These are phyloP conservation scores for Tieghemostelium lacteum DNA, from an alignment of 78 protist genomes.

Conservation along the genomic window DNA sequence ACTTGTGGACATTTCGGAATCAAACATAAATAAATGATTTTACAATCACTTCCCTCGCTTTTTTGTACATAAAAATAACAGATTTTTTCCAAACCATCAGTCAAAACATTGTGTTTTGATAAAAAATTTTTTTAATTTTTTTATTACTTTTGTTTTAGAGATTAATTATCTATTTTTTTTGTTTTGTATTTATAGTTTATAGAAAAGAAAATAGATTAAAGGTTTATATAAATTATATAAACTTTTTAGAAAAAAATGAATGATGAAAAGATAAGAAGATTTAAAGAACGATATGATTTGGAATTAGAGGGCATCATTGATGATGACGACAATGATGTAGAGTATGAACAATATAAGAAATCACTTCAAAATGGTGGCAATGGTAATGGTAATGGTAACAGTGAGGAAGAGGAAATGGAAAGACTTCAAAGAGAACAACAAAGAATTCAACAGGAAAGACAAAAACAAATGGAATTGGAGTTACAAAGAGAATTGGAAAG, in stretches of 20 bases:
- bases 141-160: neutral
- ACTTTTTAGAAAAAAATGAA: slow-evolving; percentile 12
- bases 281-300: slow-evolving; percentile 35
- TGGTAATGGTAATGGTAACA: neutral
- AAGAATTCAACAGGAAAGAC: slow-evolving; percentile 36
- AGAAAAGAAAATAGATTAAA: no score
- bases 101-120: neutral
- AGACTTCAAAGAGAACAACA: neutral
- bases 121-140: no score
- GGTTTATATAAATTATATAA: no score
- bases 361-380: neutral
- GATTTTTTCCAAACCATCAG: neutral
- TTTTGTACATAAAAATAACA: neutral
- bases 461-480: slow-evolving; percentile 57
- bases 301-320: slow-evolving; percentile 1
- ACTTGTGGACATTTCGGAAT: slow-evolving; percentile 62
- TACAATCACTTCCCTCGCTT: neutral
- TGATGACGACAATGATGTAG: neutral
- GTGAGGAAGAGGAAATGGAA: slow-evolving; percentile 34
- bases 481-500: slow-evolving; percentile 58
- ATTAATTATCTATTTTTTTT: no score
- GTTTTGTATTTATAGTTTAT: no score
- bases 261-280: slow-evolving; percentile 7
- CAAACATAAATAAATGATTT: neutral
- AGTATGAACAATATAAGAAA: neutral